Conservation (phyloP, 306 rosid genomes). For the Vachellia pachyceras region DNA sequence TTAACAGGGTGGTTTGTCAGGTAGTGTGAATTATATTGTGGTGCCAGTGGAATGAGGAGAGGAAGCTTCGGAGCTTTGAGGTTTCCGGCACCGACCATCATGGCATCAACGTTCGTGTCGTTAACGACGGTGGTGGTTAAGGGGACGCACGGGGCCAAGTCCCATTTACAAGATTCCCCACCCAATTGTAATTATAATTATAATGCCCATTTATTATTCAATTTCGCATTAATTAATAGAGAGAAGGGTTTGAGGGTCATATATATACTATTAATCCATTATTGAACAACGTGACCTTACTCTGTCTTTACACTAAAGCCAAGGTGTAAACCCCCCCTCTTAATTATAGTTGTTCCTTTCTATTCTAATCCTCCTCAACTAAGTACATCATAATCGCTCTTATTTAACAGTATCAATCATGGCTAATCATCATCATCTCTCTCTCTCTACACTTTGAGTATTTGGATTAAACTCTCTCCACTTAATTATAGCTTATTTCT, state of each 20-base stretch:
- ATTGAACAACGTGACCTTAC: slow-evolving; percentile 71
- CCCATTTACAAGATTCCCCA: slow-evolving; percentile 52
- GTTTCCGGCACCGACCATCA: slow-evolving; percentile 71
- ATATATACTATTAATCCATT: slow-evolving; percentile 43
- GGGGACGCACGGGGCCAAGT: slow-evolving; percentile 55
- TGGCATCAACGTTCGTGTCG: slow-evolving; percentile 23
- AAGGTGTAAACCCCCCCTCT: slow-evolving; percentile 45
- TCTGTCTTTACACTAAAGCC: slow-evolving; percentile 76
- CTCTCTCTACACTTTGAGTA: too few relatives aligned
- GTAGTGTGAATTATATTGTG: not conserved
- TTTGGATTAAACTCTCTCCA: too few relatives aligned
- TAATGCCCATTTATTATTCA: not conserved
- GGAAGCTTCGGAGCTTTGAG: slow-evolving; percentile 65
- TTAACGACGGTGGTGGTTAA: slow-evolving; percentile 39
- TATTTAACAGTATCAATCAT: slow-evolving; percentile 32
- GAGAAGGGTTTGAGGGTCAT: not conserved
- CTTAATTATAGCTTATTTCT: too few relatives aligned
- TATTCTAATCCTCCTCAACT: slow-evolving; percentile 27
- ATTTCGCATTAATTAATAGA: not conserved
- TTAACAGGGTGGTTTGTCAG: not conserved
- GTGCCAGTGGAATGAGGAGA: slow-evolving; percentile 10
- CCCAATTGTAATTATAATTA: slow-evolving; percentile 20
- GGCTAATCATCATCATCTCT: slow-evolving; percentile 28
- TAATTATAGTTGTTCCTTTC: slow-evolving; percentile 19
- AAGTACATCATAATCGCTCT: not conserved